A percentile compares a stretch with the other conserved stretches of the same genome.
These are phyloP conservation scores for Gleditsia sinensis DNA, from an alignment of 306 rosid genomes.

Conservation along the genomic window DNA sequence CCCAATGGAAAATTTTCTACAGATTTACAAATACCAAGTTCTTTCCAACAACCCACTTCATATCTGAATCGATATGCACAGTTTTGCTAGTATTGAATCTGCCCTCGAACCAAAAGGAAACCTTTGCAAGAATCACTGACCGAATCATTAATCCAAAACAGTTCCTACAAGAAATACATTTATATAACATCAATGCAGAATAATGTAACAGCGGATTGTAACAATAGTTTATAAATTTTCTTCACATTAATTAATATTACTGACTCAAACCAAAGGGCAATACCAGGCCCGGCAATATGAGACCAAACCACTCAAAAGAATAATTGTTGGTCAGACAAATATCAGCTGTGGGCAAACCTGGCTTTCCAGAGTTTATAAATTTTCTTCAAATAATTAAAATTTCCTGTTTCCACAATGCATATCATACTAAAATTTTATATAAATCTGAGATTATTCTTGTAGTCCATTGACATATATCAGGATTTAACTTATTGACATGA, in stretches of 20 bases:
- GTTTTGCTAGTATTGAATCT: neutral
- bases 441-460: neutral
- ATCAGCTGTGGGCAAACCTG: neutral
- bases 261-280: constrained; percentile 1
- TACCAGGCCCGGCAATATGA: neutral
- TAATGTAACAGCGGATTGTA: too few relatives aligned
- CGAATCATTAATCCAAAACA: constrained; percentile 4
- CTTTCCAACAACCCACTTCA: constrained; percentile 23
- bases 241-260: neutral
- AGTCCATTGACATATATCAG: neutral
- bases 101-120: constrained; percentile 10
- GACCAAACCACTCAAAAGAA: neutral
- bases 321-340: neutral
- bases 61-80: constrained; percentile 24
- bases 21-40: constrained; percentile 26
- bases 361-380: too few relatives aligned
- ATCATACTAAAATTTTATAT: neutral
- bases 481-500: neutral
- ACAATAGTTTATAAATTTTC: too few relatives aligned
- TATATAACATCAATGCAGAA: constrained; percentile 4
- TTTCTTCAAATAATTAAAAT: neutral
- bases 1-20: constrained; percentile 20
- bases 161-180: constrained; percentile 33
- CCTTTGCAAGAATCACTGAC: neutral
- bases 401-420: neutral